Conservation (phyloP, 495 filamentous ascomycete genomes). For the Margaritispora aquatica region DNA sequence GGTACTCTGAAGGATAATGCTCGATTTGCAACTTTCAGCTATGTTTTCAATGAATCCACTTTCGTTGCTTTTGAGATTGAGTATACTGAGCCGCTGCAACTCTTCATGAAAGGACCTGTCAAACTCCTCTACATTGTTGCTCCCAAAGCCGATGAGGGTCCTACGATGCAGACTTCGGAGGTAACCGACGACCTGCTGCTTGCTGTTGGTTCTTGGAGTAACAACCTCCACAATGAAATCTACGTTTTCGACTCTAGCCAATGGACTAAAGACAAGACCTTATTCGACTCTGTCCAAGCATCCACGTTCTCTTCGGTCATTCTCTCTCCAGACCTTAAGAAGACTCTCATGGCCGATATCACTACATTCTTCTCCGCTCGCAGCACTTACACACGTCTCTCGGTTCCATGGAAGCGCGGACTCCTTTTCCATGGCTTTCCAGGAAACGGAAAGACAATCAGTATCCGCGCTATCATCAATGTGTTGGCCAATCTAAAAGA, state of each 20-base stretch:
- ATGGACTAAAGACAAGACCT: constrained; percentile 51
- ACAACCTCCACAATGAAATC: constrained; percentile 52
- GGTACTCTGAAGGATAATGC: neutral
- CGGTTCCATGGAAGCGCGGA: constrained; percentile 58
- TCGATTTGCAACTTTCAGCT: neutral
- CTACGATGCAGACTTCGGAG: neutral
- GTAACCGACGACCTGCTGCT: constrained; percentile 6
- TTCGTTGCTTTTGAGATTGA: neutral
- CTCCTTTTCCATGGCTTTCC: constrained; percentile 52
- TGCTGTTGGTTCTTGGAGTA: constrained; percentile 28
- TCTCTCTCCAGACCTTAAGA: constrained; percentile 52
- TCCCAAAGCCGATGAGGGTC: neutral
- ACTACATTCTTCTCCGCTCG: constrained; percentile 48
- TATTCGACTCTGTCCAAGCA: constrained; percentile 47
- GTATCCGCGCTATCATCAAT: constrained; percentile 58
- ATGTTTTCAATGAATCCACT: neutral
- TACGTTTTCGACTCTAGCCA: constrained; percentile 53
- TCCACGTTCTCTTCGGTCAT: constrained; percentile 57
- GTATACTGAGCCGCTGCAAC: neutral
- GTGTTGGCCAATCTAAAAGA: constrained; percentile 32
- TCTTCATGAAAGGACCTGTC: neutral
- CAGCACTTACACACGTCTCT: constrained; percentile 46
- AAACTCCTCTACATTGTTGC: neutral
- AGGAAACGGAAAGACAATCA: constrained; percentile 61
- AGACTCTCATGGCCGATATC: constrained; percentile 48